Conservation (phyloP, 352 stramenopile species). For the Elongisporangium undulatum region DNA sequence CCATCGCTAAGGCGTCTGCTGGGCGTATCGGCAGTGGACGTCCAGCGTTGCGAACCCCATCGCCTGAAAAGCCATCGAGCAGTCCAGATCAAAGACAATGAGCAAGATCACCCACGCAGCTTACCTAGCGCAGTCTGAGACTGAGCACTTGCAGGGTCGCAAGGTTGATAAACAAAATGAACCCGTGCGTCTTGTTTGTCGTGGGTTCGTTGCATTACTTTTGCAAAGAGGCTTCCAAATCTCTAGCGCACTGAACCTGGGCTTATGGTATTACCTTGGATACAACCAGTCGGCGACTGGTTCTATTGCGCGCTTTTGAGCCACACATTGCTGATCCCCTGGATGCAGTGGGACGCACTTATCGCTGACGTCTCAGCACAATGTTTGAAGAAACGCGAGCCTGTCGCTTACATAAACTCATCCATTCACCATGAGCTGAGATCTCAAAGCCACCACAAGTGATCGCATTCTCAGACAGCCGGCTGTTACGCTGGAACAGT, state of each 20-base stretch:
- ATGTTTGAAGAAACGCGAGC: background rate
- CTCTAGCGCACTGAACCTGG: background rate
- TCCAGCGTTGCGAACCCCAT: background rate
- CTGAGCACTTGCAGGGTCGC: background rate
- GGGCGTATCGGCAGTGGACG: constrained; percentile 25
- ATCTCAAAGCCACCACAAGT: background rate
- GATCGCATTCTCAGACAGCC: background rate
- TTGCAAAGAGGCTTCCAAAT: background rate
- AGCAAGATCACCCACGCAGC: background rate
- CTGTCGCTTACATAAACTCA: background rate
- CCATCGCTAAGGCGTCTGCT: constrained; percentile 3
- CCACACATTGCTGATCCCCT: background rate
- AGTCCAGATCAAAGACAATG: background rate
- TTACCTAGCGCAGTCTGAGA: background rate
- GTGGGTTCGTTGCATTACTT: background rate
- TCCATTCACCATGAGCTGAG: background rate
- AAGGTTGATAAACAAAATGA: background rate
- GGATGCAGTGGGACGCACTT: background rate
- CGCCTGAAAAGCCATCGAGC: background rate
- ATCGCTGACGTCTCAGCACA: background rate
- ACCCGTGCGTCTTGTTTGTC: background rate
- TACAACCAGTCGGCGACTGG: background rate
- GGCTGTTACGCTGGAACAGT: background rate
- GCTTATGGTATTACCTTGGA: background rate
- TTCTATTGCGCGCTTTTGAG: background rate